Base-by-base conservation (phyloP, 1,284 basidiomycete species). In the Ceratobasidium theobromae region DNA sequence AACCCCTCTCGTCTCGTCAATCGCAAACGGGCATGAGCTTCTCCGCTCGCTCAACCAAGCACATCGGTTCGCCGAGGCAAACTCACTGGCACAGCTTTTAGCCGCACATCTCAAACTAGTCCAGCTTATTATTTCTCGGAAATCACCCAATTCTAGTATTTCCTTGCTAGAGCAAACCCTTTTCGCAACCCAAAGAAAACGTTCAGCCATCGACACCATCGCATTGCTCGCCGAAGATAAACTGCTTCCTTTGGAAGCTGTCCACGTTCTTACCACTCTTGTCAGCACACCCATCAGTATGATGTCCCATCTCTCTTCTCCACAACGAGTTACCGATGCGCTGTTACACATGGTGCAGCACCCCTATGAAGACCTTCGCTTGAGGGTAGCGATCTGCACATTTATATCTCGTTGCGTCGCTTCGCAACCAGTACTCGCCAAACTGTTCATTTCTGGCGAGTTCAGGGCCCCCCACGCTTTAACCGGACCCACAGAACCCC, bases 361-460 rank as follows among this genome's bases (percentile, higher is more conserved):
- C 72, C 86, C 87, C 0, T 90, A 87, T 70, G 85, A 70, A 43
- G 87, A 90, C 46, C 78, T 85, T 9, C 73, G 80, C 2, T 79
- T 93, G 30, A 85, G 90, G 4, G 85, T 85, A 46, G 83, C 87
- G 0, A 84, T 91, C 1, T 97, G 95, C 93, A 84, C 82, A 67
- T 89, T 97, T 72, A 85, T 96, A 27, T 81, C 89, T 0, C 81
- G 91, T 12, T 87, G 93, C 2, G 86, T 95, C 21, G 87, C 92
- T 69, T 89, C 87, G 65, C 93, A 96, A 73, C 93, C 95, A 1
- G 93, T 94, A 0, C 81, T 97, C 4, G 92, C 92, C 0, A 84
- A 85, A 48, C 80, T 97, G 16, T 88, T 96, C 67, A 85, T 93
- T 57, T 86, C 85, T 0, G 94, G 87, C 1, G 82, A 83, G 62